These are phyloP conservation scores for Adansonia madagascariensis DNA, from an alignment of 441 rosid genomes.

Conservation along the genomic window DNA sequence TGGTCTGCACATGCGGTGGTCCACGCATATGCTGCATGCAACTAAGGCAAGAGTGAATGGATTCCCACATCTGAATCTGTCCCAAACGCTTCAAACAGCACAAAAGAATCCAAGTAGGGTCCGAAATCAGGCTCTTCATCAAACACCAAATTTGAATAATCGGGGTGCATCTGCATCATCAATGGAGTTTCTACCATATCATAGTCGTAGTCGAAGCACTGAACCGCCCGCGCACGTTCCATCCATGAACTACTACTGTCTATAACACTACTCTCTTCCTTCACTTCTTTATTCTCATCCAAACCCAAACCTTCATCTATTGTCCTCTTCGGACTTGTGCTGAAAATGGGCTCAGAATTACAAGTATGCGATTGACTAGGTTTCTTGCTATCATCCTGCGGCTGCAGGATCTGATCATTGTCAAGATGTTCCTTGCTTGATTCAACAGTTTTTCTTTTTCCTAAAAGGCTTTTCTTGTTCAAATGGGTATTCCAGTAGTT, in stretches of 20 bases:
- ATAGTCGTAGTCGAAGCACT: slow-evolving; percentile 38
- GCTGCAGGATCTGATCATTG: not conserved
- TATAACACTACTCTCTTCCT: slow-evolving; percentile 22
- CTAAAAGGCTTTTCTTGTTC: slow-evolving; percentile 48
- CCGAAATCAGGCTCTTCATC: slow-evolving; percentile 47
- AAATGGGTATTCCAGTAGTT: slow-evolving; percentile 74
- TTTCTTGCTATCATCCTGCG: slow-evolving; percentile 16
- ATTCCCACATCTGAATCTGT: not conserved
- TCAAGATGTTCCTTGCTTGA: slow-evolving; percentile 17
- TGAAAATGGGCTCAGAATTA: slow-evolving; percentile 8
- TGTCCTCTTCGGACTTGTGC: slow-evolving; percentile 25
- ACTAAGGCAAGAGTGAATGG: not conserved
- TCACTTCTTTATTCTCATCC: slow-evolving; percentile 21
- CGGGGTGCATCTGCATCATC: slow-evolving; percentile 22
- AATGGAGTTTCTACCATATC: slow-evolving; percentile 34
- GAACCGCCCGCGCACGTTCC: slow-evolving; percentile 32
- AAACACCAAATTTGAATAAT: slow-evolving; percentile 42
- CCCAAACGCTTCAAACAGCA: not conserved
- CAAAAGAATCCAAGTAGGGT: slow-evolving; percentile 50
- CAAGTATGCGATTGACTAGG: not conserved
- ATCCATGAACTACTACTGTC: slow-evolving; percentile 30
- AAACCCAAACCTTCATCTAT: slow-evolving; percentile 21
- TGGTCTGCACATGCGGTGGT: not conserved
- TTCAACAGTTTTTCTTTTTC: slow-evolving; percentile 44
- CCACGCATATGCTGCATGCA: not conserved